Percentiles rank a stretch among this genome's conserved stretches.
phyloP scores from a whole-genome alignment of 1,139 yeast species.

The Saccharomyces pastorianus region DNA sequence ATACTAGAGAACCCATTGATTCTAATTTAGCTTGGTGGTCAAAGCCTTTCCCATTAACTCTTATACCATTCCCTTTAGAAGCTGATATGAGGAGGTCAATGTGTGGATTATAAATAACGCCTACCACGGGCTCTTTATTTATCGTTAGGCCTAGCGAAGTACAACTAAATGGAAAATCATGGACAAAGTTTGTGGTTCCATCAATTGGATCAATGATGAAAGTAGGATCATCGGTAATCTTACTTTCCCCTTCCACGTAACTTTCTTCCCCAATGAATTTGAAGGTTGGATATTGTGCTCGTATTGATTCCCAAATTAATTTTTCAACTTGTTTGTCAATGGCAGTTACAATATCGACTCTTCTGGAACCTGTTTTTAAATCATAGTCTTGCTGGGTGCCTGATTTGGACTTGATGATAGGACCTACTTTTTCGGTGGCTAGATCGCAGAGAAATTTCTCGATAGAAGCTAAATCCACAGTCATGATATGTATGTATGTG shows the following conservation, averaged over 20 bases:
- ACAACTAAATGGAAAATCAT: constrained; percentile 51
- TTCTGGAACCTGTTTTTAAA: constrained; percentile 39
- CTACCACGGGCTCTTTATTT: constrained; percentile 44
- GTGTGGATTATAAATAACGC: constrained; percentile 53
- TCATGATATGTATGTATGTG: constrained; percentile 7
- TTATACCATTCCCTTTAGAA: constrained; percentile 46
- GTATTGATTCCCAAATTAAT: constrained; percentile 38
- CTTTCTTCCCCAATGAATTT: constrained; percentile 55
- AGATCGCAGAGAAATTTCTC: constrained; percentile 22
- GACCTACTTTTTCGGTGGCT: constrained; percentile 35
- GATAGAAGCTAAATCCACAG: constrained; percentile 17
- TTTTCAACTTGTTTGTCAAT: constrained; percentile 50
- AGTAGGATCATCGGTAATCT: constrained; percentile 45
- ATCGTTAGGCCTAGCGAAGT: constrained; percentile 50
- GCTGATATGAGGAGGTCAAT: constrained; percentile 43
- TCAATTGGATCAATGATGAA: constrained; percentile 57
- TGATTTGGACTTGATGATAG: constrained; percentile 39
- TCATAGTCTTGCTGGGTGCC: constrained; percentile 47
- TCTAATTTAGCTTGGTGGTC: constrained; percentile 31
- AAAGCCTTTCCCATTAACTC: constrained; percentile 35
- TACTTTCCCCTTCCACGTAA: constrained; percentile 41
- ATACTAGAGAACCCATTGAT: constrained; percentile 32
- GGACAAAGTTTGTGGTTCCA: constrained; percentile 56
- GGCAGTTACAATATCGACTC: constrained; percentile 53
- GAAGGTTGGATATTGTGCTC: constrained; percentile 38